A percentile compares a stretch with the other conserved stretches of the same genome.
These are phyloP conservation scores for Gnaphalium uliginosum DNA, from an alignment of 129 eudicot species.

Conservation along the genomic window DNA sequence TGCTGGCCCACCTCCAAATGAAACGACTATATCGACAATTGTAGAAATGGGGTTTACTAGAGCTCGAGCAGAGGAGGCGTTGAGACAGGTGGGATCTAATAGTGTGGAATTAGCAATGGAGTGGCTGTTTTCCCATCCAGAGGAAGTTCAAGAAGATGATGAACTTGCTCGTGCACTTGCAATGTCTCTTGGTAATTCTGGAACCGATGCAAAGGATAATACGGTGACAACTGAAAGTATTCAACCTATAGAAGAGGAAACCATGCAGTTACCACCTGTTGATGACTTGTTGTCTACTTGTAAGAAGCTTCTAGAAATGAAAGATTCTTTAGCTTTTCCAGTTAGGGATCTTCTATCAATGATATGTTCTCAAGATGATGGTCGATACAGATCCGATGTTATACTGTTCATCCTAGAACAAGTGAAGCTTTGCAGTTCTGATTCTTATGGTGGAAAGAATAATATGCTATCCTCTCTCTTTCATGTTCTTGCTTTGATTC, in stretches of 20 bases:
- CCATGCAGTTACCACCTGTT: constrained; percentile 79
- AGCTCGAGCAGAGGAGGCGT: constrained; percentile 91
- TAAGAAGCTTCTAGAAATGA: constrained; percentile 73
- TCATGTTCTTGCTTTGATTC: constrained; percentile 88
- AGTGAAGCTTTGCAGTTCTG: constrained; percentile 61
- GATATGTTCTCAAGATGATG: constrained; percentile 91
- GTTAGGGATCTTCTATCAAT: constrained; percentile 83
- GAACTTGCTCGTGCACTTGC: constrained; percentile 99
- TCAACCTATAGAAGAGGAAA: constrained; percentile 71
- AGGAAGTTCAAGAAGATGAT: constrained; percentile 92
- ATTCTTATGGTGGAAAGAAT: constrained; percentile 56
- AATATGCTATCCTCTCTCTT: constrained; percentile 68
- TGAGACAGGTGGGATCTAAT: constrained; percentile 92
- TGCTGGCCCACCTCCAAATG: constrained; percentile 89
- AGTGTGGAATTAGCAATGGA: constrained; percentile 99
- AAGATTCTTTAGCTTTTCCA: constrained; percentile 81
- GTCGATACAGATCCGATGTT: constrained; percentile 68
- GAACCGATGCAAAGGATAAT: constrained; percentile 65
- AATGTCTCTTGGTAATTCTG: constrained; percentile 94
- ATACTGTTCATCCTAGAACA: constrained; percentile 72
- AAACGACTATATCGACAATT: constrained; percentile 78
- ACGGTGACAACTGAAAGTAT: constrained; percentile 46
- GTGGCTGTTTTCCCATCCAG: constrained; percentile 95
- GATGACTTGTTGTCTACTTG: constrained; percentile 77
- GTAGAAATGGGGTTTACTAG: constrained; percentile 99